Conservation (phyloP, 2,329 filamentous ascomycete genomes). For the Mycosphaerella arachidis region DNA sequence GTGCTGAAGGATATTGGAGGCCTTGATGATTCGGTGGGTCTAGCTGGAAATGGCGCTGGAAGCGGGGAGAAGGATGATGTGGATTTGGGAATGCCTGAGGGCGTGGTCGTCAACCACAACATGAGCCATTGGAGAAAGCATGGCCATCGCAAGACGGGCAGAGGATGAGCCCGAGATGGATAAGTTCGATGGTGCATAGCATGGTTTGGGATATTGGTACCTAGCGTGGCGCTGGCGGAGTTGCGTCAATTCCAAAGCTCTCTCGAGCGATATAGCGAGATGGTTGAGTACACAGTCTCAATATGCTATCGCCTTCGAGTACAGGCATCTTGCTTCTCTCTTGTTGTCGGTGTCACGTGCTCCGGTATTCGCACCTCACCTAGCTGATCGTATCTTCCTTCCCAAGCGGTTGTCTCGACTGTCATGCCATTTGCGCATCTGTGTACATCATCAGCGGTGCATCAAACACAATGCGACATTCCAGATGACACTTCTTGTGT, state of each 20-base stretch:
- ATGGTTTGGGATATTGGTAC: not conserved
- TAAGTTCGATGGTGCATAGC: not conserved
- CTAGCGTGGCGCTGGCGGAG: conserved; percentile 36
- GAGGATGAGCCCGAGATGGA: conserved; percentile 6
- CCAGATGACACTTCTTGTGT: conserved; percentile 32
- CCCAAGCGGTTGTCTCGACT: conserved; percentile 61
- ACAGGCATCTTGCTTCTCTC: not conserved
- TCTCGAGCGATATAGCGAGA: not conserved
- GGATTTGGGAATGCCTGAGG: conserved; percentile 33
- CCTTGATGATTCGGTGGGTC: conserved; percentile 34
- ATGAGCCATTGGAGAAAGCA: conserved; percentile 53
- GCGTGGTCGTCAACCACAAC: conserved; percentile 56
- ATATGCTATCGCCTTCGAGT: not conserved
- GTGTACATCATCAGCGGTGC: conserved; percentile 16
- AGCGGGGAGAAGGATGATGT: conserved; percentile 27
- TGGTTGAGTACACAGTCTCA: not conserved
- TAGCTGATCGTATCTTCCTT: conserved; percentile 36
- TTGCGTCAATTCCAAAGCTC: not conserved
- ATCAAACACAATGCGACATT: not conserved
- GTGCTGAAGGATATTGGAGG: conserved; percentile 41
- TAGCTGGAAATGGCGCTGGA: conserved; percentile 22
- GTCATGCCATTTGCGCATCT: conserved; percentile 53
- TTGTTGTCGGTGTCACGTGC: conserved; percentile 4
- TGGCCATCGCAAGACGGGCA: conserved; percentile 11
- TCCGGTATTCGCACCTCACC: conserved; percentile 6